phyloP scores from a whole-genome alignment of 2,329 filamentous ascomycete genomes.

The Alternaria ethzedia region DNA sequence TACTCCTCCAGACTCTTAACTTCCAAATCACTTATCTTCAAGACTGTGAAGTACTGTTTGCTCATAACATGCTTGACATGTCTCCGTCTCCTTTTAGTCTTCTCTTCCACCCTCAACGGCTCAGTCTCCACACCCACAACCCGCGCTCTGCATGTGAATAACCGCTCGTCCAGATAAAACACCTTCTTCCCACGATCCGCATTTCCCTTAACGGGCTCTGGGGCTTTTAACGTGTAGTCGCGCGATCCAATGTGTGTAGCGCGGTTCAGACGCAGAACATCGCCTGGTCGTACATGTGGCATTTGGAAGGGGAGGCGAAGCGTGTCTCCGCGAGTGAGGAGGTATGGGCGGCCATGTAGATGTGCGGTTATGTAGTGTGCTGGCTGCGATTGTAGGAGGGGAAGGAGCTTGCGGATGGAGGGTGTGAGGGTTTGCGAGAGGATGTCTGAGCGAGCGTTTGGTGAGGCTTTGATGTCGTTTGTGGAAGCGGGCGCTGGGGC shows the following conservation, averaged over 20 bases:
- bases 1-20: constrained; percentile 66
- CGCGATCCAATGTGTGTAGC: constrained; percentile 82
- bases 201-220: constrained; percentile 39
- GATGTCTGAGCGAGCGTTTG: constrained; percentile 31
- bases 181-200: constrained; percentile 46
- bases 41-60: constrained; percentile 88
- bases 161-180: constrained; percentile 75
- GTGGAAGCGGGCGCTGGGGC: constrained; percentile 19
- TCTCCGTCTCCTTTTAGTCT: constrained; percentile 70
- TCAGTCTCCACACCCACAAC: constrained; percentile 83
- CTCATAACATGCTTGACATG: constrained; percentile 77
- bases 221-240: constrained; percentile 82
- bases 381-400: constrained; percentile 74
- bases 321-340: constrained; percentile 67
- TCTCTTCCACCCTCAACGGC: constrained; percentile 62
- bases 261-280: constrained; percentile 85
- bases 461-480: constrained; percentile 22
- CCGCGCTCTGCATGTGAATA: constrained; percentile 84
- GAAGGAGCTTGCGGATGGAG: constrained; percentile 68
- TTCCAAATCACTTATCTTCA: constrained; percentile 82
- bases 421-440: constrained; percentile 55
- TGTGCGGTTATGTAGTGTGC: constrained; percentile 80
- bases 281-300: constrained; percentile 68
- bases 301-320: constrained; percentile 59
- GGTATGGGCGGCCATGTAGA: constrained; percentile 80